phyloP scores from a whole-genome alignment of 2,329 filamentous ascomycete species.

The Dactylonectria macrodidyma region DNA sequence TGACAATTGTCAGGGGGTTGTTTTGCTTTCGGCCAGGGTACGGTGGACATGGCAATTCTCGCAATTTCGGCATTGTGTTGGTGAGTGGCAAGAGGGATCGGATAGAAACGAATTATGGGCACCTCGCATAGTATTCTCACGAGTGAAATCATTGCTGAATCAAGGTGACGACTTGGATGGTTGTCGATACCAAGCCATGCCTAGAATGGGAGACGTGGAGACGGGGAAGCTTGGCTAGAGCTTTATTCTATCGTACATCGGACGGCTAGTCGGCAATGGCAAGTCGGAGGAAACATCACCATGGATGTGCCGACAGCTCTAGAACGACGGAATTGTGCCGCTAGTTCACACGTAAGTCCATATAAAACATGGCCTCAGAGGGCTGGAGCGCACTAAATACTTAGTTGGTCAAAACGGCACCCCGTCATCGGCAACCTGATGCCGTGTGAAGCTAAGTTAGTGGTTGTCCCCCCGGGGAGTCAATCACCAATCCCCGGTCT shows the following conservation, averaged over 20 bases:
- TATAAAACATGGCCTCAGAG: not conserved
- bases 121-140: no score
- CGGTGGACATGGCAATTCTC: not conserved
- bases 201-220: not conserved
- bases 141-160: not conserved
- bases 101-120: not conserved
- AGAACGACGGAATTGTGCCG: not conserved
- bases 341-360: not conserved
- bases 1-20: not conserved
- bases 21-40: not conserved
- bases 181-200: not conserved
- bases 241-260: not conserved
- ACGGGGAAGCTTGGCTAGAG: not conserved
- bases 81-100: not conserved
- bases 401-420: not conserved
- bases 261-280: not conserved
- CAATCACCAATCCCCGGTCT: slow-evolving; percentile 3
- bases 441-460: not conserved
- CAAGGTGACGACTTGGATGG: not conserved
- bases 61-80: not conserved
- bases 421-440: slow-evolving; percentile 3
- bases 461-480: not conserved
- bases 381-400: slow-evolving; percentile 4
- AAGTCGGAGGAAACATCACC: not conserved
- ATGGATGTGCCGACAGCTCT: not conserved